Base-by-base conservation (phyloP, 75 land plant species). In the Pseudotsuga menziesii region DNA sequence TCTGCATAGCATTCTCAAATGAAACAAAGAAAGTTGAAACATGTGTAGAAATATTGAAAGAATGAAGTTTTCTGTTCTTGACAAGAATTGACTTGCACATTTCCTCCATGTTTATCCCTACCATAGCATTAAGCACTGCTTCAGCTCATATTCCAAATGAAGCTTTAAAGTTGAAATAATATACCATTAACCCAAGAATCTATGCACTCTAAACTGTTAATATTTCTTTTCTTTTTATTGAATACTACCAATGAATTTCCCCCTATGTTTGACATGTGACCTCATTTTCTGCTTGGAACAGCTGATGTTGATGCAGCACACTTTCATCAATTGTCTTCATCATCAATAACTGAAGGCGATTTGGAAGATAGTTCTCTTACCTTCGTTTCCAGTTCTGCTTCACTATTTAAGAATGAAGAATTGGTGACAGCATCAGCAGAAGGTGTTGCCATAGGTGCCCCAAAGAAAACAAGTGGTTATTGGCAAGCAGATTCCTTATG, bases 21-120 rank as follows among this genome's bases (percentile, higher is more conserved):
- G 20, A 67, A 39, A 15, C 71, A 67, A 36, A 67, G 71, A 32
- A n/a, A n/a, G n/a, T n/a, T n/a, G n/a, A n/a, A 67, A 36, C 44
- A 17, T 67, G 9, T 0, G 22, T 67, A 2, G 23, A 67, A 67
- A 35, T 32, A 67, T 35, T 22, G 19, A 29, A 23, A 61, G 62
- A 61, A 9, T 25, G 26, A 23, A 23, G 26, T 29, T 14, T 63
- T 29, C 36, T 29, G 17, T 67, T 35, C 41, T 1, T 67, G n/a
- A 4, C 17, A 32, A 67, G 36, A 35, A 67, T 67, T 67, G 32
- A 36, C 71, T 14, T 36, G 71, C 17, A 35, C 39, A 41, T 29
- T 63, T 63, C 15, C 22, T 36, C 71, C 19, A 20, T 67, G 22
- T 41, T 44, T 44, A 5, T 44, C 20, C 39, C 8, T 36, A 67